A percentile compares a stretch with the other conserved stretches of the same genome.
phyloP scores from a whole-genome alignment of 345 rosid genomes.

The sweet orange (Citrus sinensis) region DNA sequence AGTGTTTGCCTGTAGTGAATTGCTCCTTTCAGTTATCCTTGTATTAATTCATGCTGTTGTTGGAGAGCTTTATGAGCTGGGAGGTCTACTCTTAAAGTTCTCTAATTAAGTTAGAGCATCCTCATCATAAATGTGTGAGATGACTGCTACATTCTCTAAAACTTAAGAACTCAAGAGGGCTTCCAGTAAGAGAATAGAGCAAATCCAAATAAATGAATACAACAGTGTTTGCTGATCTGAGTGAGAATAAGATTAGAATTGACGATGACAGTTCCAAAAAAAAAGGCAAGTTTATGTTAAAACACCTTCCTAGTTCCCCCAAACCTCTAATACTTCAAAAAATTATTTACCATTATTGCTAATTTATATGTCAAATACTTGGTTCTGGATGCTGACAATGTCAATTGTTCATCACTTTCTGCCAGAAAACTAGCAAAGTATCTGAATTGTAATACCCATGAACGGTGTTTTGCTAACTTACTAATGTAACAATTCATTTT shows the following conservation, averaged over 20 bases:
- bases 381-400: not conserved
- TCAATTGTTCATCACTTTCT: not conserved
- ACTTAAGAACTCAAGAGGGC: not conserved
- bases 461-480: not conserved
- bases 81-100: not conserved
- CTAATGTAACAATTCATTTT: not conserved
- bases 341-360: not conserved
- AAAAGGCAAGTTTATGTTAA: not conserved
- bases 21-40: not conserved
- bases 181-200: not conserved
- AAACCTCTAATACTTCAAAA: not conserved
- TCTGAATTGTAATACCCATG: not conserved
- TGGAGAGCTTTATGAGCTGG: not conserved
- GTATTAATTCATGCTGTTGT: not conserved
- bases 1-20: not conserved
- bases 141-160: not conserved
- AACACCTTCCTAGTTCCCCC: not conserved
- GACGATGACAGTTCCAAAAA: not conserved
- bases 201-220: not conserved
- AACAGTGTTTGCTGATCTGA: not conserved
- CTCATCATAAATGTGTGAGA: not conserved
- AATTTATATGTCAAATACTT: not conserved
- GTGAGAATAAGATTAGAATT: not conserved
- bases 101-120: not conserved
- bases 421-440: not conserved